Evolutionary conservation across 1,284 basidiomycete genomes (phyloP), one percentile per base, ranked within the genome.

Genomic region (Apiotrichum brassicae): DNA sequence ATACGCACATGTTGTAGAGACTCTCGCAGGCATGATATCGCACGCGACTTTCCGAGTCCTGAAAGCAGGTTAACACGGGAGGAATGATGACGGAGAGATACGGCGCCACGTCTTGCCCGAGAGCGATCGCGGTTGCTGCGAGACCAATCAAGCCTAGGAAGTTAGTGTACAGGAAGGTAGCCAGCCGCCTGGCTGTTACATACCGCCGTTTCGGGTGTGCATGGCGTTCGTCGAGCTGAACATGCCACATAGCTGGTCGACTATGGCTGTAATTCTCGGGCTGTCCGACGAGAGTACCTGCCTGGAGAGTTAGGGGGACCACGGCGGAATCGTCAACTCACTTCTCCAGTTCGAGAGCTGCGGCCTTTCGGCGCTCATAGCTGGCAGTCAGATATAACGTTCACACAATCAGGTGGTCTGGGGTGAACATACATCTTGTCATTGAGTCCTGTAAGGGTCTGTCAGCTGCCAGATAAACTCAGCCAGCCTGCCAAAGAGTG

Each of bases 321-420:
- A 4, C n/a, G n/a, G n/a, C n/a, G n/a, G n/a, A 6, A 22, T 34
- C 28, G 4, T 22, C 16, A 9, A 37, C 76, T 58, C 70, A 92
- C 87, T 92, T 94, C 77, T 97, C 93, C 44, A 97, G 81, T 54
- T 97, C 93, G 49, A 97, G 82, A 2, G 94, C 93, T 4, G 93
- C 90, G 9, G 87, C 84, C 76, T 97, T 97, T 55, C 95, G 83
- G 75, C 91, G 89, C 77, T 97, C 94, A 69, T 97, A 72, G 40
- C 69, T 71, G 46, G n/a, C 12, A n/a, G 38, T 51, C 19, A 44
- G 53, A 3, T 28, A 22, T 13, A 16, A 7, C 12, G 28, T 14
- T 14, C 28, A 7, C 28, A 14, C 14, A 14, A 14, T 30, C 28
- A 14, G 28, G 8, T 30, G 28, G 28, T 14, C 8, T 14, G 36